Evolutionary conservation across 306 rosid species (phyloP).

Genomic region (Fragaria iinumae): DNA sequence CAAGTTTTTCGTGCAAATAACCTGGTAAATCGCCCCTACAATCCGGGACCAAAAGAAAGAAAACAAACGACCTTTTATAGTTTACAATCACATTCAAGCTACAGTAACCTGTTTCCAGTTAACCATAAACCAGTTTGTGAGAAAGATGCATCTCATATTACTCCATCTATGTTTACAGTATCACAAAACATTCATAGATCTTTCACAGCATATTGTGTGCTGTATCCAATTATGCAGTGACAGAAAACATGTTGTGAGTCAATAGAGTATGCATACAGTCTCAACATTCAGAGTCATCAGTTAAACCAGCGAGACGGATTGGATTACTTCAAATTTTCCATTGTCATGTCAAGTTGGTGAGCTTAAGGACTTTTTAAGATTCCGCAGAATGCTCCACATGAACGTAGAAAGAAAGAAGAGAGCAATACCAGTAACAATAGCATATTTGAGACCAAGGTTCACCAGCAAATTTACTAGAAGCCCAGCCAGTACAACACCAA

Average conservation of each 20-base stretch:
- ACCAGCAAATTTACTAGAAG: constrained; percentile 82
- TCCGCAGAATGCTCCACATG: constrained; percentile 88
- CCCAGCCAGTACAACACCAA: constrained; percentile 85
- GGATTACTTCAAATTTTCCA: neutral
- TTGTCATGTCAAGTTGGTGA: constrained; percentile 34
- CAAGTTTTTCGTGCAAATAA: neutral
- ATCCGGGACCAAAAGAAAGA: neutral
- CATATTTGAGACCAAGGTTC: constrained; percentile 86
- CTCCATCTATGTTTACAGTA: neutral
- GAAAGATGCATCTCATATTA: neutral
- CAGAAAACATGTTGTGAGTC: neutral
- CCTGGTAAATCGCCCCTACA: neutral
- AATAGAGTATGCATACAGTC: neutral
- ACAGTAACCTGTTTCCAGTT: neutral
- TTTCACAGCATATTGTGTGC: neutral
- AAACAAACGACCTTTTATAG: neutral
- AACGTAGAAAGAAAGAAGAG: constrained; percentile 83
- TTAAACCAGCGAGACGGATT: no score
- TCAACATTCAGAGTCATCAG: neutral
- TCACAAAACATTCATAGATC: neutral
- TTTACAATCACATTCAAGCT: neutral
- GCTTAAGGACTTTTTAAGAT: constrained; percentile 40
- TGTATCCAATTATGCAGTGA: neutral
- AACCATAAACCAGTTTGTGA: neutral
- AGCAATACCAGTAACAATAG: constrained; percentile 61